These are phyloP conservation scores for Macrophomina tecta DNA, from an alignment of 2,329 filamentous ascomycete genomes.

Conservation along the genomic window DNA sequence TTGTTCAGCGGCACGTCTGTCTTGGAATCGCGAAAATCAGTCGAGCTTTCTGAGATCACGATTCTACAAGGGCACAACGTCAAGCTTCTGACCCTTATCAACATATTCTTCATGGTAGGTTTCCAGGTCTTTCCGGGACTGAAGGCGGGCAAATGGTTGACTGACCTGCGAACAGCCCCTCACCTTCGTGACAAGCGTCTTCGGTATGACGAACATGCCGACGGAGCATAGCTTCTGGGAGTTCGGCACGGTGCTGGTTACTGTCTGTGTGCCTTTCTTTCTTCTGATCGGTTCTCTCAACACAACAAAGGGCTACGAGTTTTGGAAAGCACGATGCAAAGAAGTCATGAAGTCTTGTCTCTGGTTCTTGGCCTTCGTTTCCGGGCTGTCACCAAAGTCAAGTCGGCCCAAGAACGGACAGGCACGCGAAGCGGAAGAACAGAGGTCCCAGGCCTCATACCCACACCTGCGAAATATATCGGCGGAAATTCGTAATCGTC, in stretches of 20 bases:
- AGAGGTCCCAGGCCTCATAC: not conserved
- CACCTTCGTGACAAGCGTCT: slow-evolving; percentile 67
- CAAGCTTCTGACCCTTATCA: slow-evolving; percentile 64
- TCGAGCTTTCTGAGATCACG: slow-evolving; percentile 60
- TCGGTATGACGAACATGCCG: slow-evolving; percentile 58
- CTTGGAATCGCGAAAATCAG: slow-evolving; percentile 64
- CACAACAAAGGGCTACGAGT: slow-evolving; percentile 46
- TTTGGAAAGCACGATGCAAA: slow-evolving; percentile 37
- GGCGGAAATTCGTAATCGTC: not conserved
- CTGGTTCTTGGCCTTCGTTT: slow-evolving; percentile 23
- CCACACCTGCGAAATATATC: not conserved
- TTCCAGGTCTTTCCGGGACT: no score
- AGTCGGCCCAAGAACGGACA: not conserved
- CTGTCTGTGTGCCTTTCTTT: slow-evolving; percentile 55
- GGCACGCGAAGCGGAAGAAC: not conserved
- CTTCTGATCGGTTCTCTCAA: slow-evolving; percentile 53
- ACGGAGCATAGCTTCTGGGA: slow-evolving; percentile 42
- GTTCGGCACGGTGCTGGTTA: slow-evolving; percentile 49
- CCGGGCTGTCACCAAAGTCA: slow-evolving; percentile 9
- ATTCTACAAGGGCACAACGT: slow-evolving; percentile 67
- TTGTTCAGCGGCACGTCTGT: slow-evolving; percentile 69
- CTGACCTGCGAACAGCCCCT: slow-evolving; percentile 48
- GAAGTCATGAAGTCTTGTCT: slow-evolving; percentile 27
- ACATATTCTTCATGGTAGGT: slow-evolving; percentile 61
- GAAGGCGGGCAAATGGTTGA: not conserved